Evolutionary conservation across 2,329 filamentous ascomycete genomes (phyloP).

Genomic region (Pseudomassariella vexata): DNA sequence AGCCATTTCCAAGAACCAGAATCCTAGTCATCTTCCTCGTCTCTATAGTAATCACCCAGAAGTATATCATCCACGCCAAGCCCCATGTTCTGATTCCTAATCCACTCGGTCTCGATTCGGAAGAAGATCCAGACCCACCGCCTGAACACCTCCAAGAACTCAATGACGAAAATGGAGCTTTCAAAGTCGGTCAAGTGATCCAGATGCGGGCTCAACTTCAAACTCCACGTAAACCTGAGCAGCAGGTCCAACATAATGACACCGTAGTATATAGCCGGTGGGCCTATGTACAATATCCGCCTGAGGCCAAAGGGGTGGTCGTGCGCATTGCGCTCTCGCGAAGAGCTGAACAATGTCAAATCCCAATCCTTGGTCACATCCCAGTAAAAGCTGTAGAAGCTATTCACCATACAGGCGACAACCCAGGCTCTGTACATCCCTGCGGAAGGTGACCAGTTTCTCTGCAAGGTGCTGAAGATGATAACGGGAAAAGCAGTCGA

Average conservation of each 20-base stretch:
- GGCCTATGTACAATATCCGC: constrained; percentile 65
- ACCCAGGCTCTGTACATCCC: constrained; percentile 59
- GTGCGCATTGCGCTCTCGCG: constrained; percentile 49
- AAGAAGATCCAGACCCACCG: constrained; percentile 98
- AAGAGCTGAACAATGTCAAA: constrained; percentile 68
- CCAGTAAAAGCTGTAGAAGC: constrained; percentile 97
- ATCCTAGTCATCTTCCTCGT: constrained; percentile 51
- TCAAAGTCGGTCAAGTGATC: constrained; percentile 84
- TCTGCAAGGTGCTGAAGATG: constrained; percentile 68
- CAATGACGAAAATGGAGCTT: constrained; percentile 80
- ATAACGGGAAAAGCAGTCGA: constrained; percentile 91
- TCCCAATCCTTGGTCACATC: constrained; percentile 97
- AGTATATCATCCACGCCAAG: constrained; percentile 67
- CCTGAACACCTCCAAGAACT: constrained; percentile 79
- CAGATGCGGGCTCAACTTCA: constrained; percentile 78
- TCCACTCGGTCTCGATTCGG: constrained; percentile 89
- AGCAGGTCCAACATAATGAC: constrained; percentile 75
- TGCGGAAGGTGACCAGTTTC: constrained; percentile 42
- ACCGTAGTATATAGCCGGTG: constrained; percentile 71
- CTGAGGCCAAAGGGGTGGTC: constrained; percentile 75
- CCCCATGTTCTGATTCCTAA: constrained; percentile 49
- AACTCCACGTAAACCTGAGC: constrained; percentile 83
- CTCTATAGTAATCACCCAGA: constrained; percentile 64
- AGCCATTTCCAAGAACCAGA: no score
- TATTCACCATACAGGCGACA: constrained; percentile 71